Conservation (phyloP, 129 eudicot species). For the Tagetes erecta region DNA sequence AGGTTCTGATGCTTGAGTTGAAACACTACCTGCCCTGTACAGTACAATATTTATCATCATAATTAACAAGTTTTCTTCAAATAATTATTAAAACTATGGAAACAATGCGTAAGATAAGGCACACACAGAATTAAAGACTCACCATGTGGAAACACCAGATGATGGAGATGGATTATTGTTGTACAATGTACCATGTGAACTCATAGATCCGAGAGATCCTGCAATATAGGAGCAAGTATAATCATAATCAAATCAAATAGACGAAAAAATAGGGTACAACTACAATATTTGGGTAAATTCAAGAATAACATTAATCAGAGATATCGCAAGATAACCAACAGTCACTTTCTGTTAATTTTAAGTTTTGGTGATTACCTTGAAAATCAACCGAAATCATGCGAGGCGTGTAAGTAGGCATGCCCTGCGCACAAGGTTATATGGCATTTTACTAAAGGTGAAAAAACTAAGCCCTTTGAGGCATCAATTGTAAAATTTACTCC, state of each 20-base stretch:
- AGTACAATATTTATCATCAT: no score
- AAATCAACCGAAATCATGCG: constrained; percentile 78
- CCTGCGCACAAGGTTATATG: constrained; percentile 42
- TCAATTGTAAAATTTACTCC: neutral
- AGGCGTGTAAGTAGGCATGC: constrained; percentile 79
- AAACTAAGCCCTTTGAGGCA: neutral
- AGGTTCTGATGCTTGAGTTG: no score
- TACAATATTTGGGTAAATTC: neutral
- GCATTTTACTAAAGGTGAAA: neutral
- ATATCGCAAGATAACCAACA: constrained; percentile 16
- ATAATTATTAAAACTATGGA: no score
- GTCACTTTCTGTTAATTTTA: neutral
- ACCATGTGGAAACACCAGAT: no score
- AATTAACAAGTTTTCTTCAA: no score
- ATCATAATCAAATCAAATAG: neutral
- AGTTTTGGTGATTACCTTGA: constrained; percentile 55
- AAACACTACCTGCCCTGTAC: no score
- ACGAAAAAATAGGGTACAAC: neutral
- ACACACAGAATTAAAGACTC: no score
- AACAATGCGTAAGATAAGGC: no score
- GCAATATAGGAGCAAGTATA: no score
- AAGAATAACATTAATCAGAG: neutral
- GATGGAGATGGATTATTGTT: no score
- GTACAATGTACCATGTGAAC: no score
- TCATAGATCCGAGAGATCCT: no score